A percentile compares a stretch with the other conserved stretches of the same genome.
These are phyloP conservation scores for Schizochytrium sp. DNA, from an alignment of 108 stramenopile species.

Conservation along the genomic window DNA sequence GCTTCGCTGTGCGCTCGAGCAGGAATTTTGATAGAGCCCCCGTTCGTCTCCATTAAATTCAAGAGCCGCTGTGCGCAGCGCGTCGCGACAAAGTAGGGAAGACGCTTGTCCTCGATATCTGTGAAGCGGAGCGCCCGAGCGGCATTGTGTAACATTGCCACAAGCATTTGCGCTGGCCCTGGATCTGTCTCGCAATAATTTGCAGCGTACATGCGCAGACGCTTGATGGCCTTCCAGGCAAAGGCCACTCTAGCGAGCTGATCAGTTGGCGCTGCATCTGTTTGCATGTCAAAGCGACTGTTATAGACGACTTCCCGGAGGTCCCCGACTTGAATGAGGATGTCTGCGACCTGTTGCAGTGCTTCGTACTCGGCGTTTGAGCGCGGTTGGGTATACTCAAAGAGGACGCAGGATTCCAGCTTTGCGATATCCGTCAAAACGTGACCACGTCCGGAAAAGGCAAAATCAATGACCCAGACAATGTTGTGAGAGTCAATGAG, in stretches of 20 bases:
- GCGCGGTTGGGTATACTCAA: neutral
- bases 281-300: neutral
- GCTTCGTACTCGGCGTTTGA: neutral
- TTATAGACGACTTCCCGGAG: neutral
- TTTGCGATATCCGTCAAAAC: neutral
- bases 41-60: too few relatives aligned
- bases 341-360: neutral
- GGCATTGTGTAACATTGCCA: neutral
- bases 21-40: neutral
- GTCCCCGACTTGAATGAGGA: neutral
- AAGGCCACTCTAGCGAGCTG: neutral
- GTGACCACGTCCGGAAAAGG: neutral
- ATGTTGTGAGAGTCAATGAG: neutral
- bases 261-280: neutral
- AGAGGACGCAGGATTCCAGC: neutral
- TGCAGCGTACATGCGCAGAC: neutral
- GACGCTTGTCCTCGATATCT: neutral
- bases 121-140: neutral
- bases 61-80: neutral
- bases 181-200: neutral
- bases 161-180: neutral
- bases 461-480: conserved; percentile 4
- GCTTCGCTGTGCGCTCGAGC: neutral
- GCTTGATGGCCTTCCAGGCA: neutral
- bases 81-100: neutral